These are phyloP conservation scores for Allium fistulosum DNA, from an alignment of 106 monocot genomes.

Conservation along the genomic window DNA sequence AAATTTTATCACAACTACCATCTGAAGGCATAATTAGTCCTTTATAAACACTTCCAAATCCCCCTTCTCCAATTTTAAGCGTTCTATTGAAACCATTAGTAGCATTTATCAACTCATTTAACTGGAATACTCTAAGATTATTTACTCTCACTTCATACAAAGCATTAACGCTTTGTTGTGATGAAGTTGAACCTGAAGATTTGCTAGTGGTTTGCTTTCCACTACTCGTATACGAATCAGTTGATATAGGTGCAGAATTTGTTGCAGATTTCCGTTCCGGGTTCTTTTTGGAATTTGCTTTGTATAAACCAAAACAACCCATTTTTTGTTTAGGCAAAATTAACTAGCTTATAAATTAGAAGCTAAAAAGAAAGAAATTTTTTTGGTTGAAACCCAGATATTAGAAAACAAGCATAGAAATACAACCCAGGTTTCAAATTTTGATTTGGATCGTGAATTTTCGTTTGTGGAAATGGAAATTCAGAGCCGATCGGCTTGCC, in stretches of 20 bases:
- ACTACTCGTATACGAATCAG: neutral
- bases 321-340: neutral
- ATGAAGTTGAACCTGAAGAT: constrained; percentile 14
- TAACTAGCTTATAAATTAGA: neutral
- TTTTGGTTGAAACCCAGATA: no score
- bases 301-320: constrained; percentile 12
- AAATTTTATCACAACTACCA: constrained; percentile 12
- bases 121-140: constrained; percentile 17
- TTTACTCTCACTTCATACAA: constrained; percentile 21
- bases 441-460: no score
- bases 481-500: no score
- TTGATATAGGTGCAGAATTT: neutral
- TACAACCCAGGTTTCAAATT: no score
- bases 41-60: constrained; percentile 25
- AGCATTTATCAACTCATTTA: constrained; percentile 16
- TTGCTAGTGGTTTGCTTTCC: constrained; percentile 11
- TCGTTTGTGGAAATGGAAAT: no score
- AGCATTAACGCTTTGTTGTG: constrained; percentile 13
- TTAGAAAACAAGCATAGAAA: no score
- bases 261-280: neutral
- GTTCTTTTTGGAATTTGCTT: neutral
- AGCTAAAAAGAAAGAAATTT: neutral
- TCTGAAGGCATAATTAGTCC: constrained; percentile 14
- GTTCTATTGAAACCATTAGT: constrained; percentile 21
- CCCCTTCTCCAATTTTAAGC: constrained; percentile 23